Percentiles rank a stretch among this genome's conserved stretches.
These are phyloP conservation scores for Volutella citrinella DNA, from an alignment of 2,329 filamentous ascomycete species.

Conservation along the genomic window DNA sequence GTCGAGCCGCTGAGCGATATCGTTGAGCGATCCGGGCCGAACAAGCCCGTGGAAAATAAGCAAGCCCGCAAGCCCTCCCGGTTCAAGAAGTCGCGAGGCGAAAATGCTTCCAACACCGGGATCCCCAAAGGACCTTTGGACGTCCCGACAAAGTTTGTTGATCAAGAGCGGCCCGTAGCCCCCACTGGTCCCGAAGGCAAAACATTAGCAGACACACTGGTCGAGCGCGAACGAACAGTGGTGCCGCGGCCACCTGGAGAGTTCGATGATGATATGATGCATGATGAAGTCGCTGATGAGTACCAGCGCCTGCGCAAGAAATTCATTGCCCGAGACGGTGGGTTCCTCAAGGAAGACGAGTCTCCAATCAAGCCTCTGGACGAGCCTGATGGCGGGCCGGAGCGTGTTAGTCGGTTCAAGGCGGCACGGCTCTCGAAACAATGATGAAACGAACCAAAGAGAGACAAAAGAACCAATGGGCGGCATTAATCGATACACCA, in stretches of 20 bases:
- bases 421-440: conserved; percentile 61
- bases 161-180: conserved; percentile 34
- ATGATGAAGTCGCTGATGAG: conserved; percentile 75
- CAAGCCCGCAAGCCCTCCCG: conserved; percentile 43
- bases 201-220: conserved; percentile 57
- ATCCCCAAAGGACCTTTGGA: conserved; percentile 43
- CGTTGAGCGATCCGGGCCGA: conserved; percentile 41
- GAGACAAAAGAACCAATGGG: conserved; percentile 9
- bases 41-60: conserved; percentile 29
- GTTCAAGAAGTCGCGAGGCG: conserved; percentile 45
- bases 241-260: conserved; percentile 52
- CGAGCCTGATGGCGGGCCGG: conserved; percentile 61
- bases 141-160: conserved; percentile 38
- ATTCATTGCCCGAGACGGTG: conserved; percentile 79
- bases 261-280: conserved; percentile 65
- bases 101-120: conserved; percentile 9
- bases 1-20: conserved; percentile 52
- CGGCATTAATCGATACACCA: conserved; percentile 23
- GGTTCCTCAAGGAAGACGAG: conserved; percentile 72
- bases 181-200: conserved; percentile 49
- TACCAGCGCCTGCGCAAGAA: conserved; percentile 81
- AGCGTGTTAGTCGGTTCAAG: conserved; percentile 70
- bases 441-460: conserved; percentile 25
- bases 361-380: conserved; percentile 64
- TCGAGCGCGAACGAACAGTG: conserved; percentile 48